Evolutionary conservation across 2,329 filamentous ascomycete genomes (phyloP).

Genomic region (Alternaria angustiovoidea): DNA sequence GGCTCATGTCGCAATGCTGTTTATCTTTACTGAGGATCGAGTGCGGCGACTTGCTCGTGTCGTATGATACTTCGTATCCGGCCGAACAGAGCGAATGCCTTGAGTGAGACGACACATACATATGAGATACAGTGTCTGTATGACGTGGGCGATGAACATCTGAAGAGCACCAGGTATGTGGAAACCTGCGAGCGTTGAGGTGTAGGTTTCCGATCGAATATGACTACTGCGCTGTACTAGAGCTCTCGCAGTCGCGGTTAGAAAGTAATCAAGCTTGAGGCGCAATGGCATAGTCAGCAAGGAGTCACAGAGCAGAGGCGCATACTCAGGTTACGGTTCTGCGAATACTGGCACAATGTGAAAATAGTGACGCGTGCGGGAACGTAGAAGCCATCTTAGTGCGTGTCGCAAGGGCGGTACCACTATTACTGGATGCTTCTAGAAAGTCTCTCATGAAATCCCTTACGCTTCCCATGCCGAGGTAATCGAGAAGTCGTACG

Average conservation of each 20-base stretch:
- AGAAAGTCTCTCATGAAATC: background rate
- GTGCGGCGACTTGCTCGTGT: too few species aligned
- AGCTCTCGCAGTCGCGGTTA: background rate
- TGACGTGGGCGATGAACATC: background rate
- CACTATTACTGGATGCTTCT: background rate
- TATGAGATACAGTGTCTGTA: background rate
- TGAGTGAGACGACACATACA: background rate
- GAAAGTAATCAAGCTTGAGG: too few species aligned
- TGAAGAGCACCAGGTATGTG: background rate
- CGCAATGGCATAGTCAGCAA: background rate
- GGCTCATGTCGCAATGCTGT: too few species aligned
- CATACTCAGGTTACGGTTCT: background rate
- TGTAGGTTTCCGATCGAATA: background rate
- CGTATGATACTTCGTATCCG: too few species aligned
- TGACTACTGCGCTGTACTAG: background rate
- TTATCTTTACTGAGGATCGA: too few species aligned
- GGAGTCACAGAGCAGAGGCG: background rate
- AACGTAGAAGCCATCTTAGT: background rate
- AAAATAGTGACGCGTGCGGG: background rate
- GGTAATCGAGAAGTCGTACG: too few species aligned
- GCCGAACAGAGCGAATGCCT: too few species aligned
- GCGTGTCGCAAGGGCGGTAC: rapidly evolving
- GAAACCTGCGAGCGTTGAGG: background rate
- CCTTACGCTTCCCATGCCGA: too few species aligned
- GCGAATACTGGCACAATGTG: background rate